phyloP scores from a whole-genome alignment of 1,284 basidiomycete genomes.

The Coniophora puteana region DNA sequence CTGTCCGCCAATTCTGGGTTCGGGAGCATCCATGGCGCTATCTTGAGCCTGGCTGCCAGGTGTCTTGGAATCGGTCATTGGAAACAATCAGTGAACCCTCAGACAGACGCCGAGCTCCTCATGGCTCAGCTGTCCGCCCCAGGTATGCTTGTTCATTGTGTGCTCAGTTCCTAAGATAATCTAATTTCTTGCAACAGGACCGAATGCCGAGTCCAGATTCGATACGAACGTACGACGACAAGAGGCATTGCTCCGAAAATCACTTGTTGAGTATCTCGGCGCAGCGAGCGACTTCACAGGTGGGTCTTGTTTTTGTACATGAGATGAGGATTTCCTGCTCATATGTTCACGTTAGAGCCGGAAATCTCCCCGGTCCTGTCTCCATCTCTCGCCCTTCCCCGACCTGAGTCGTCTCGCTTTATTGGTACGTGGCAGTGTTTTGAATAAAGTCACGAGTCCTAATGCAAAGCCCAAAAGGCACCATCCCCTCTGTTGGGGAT shows the following conservation, averaged over 20 bases:
- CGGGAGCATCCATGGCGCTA: constrained; percentile 79
- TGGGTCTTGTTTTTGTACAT: constrained; percentile 16
- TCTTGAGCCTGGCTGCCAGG: constrained; percentile 74
- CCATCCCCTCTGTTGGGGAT: constrained; percentile 76
- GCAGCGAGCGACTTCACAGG: constrained; percentile 67
- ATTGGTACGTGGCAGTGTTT: constrained; percentile 26
- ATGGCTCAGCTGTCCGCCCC: constrained; percentile 51
- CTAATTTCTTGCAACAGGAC: constrained; percentile 33
- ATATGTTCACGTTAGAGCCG: constrained; percentile 39
- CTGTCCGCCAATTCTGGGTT: constrained; percentile 67
- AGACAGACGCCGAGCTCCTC: constrained; percentile 66
- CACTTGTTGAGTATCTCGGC: constrained; percentile 64
- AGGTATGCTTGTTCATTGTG: constrained; percentile 34
- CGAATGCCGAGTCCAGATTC: constrained; percentile 53
- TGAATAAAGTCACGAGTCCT: not conserved
- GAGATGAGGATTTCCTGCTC: not conserved
- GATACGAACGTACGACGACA: constrained; percentile 48
- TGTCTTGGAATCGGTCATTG: constrained; percentile 67
- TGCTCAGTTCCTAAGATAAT: constrained; percentile 10
- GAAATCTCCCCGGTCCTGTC: constrained; percentile 67
- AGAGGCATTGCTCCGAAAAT: constrained; percentile 53
- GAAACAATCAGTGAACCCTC: constrained; percentile 58
- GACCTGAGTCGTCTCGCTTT: constrained; percentile 38
- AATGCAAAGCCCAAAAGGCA: constrained; percentile 34
- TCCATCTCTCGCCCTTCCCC: constrained; percentile 47